Percentiles rank a stretch among this genome's conserved stretches.
These are phyloP conservation scores for Alternaria burnsii DNA, from an alignment of 2,329 filamentous ascomycete species.

Conservation along the genomic window DNA sequence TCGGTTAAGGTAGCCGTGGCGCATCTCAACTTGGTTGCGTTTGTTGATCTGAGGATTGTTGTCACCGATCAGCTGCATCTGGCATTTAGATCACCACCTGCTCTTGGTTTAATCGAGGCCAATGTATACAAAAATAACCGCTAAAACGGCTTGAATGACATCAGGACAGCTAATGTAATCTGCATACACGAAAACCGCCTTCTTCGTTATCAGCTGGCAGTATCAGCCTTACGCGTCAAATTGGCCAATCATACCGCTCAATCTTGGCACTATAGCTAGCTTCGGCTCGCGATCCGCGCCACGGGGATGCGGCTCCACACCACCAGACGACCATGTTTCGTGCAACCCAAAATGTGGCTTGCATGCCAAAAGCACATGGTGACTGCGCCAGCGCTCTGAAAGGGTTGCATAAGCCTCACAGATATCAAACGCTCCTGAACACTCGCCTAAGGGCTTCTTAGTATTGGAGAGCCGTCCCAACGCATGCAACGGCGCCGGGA, in stretches of 20 bases:
- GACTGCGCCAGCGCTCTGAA: background rate
- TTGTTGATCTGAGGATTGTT: background rate
- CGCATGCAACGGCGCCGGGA: background rate
- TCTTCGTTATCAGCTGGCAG: background rate
- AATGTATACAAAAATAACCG: background rate
- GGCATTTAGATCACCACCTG: background rate
- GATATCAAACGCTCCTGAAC: background rate
- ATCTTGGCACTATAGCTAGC: background rate
- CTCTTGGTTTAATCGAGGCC: background rate
- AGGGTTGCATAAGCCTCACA: conserved; percentile 3
- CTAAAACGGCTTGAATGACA: background rate
- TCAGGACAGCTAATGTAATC: background rate
- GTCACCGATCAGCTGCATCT: background rate
- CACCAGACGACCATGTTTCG: background rate
- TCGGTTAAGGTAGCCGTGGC: background rate
- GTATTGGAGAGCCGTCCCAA: background rate
- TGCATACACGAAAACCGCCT: background rate
- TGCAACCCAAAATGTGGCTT: background rate
- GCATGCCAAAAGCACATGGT: background rate
- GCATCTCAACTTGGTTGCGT: background rate
- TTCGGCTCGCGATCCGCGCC: background rate
- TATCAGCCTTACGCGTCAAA: background rate
- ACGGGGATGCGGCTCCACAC: conserved; percentile 1
- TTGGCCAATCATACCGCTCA: background rate
- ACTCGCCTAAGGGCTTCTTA: background rate